phyloP scores from a whole-genome alignment of 192 early-diverging fungal genomes.

The Coemansia sp. region DNA sequence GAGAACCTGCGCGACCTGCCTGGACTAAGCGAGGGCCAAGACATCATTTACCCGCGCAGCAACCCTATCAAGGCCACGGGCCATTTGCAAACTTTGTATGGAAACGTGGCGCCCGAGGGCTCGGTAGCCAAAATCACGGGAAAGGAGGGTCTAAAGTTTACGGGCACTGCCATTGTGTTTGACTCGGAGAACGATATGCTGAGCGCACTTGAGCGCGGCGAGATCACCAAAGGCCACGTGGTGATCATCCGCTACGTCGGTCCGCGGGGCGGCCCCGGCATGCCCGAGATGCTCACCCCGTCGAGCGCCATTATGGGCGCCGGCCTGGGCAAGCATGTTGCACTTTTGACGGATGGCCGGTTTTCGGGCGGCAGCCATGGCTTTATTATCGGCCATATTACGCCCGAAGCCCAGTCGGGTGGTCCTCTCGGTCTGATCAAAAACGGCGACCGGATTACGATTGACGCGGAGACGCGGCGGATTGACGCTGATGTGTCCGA shows the following conservation, averaged over 20 bases:
- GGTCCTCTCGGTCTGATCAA: conserved; percentile 91
- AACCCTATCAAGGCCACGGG: conserved; percentile 93
- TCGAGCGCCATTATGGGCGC: conserved; percentile 99
- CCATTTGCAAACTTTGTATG: conserved; percentile 92
- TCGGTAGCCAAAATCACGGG: conserved; percentile 99
- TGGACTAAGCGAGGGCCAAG: conserved; percentile 72
- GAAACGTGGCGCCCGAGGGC: conserved; percentile 93
- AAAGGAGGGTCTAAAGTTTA: conserved; percentile 92
- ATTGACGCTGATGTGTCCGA: conserved; percentile 80
- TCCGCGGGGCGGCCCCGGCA: conserved; percentile 97
- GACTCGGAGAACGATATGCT: conserved; percentile 94
- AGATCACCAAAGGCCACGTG: conserved; percentile 91
- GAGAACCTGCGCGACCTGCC: conserved; percentile 86
- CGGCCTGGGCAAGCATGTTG: conserved; percentile 95
- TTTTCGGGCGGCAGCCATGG: conserved; percentile 99
- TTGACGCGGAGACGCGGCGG: conserved; percentile 79
- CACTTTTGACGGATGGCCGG: conserved; percentile 95
- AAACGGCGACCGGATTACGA: conserved; percentile 86
- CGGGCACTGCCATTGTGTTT: conserved; percentile 86
- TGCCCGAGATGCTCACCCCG: conserved; percentile 99
- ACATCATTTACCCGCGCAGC: conserved; percentile 78
- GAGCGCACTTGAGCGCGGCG: conserved; percentile 76
- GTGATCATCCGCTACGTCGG: conserved; percentile 97
- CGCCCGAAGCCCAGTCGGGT: conserved; percentile 95
- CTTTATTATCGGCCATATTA: conserved; percentile 99